phyloP scores from a whole-genome alignment of 75 land plant species.

The Pinus albicaulis region DNA sequence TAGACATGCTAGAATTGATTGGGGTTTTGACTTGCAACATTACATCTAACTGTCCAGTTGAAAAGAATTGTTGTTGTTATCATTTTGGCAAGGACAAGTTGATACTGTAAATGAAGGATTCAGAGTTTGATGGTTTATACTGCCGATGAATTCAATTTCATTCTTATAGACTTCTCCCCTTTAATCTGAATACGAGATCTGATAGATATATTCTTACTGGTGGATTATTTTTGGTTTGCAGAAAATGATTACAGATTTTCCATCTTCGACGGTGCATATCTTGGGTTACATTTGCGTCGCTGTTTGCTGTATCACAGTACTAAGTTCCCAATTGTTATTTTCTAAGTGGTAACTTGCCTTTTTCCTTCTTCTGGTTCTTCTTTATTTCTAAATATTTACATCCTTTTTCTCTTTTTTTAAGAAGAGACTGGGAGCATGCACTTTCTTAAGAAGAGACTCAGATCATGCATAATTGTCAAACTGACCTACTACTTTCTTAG shows the following conservation, averaged over 20 bases:
- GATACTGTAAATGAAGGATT: not conserved
- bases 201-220: not conserved
- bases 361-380: not conserved
- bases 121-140: not conserved
- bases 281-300: slow-evolving; percentile 9
- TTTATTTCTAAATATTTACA: not conserved
- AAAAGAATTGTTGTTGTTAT: not conserved
- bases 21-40: not conserved
- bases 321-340: slow-evolving; percentile 5
- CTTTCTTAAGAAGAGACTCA: not conserved
- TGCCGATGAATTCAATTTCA: not conserved
- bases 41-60: not conserved
- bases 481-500: not conserved
- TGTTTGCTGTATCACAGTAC: slow-evolving; percentile 8
- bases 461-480: not conserved
- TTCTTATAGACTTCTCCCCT: not conserved
- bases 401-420: not conserved
- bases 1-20: not conserved
- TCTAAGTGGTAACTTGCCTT: slow-evolving; percentile 3
- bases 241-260: slow-evolving; percentile 6
- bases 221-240: not conserved
- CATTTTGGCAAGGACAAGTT: not conserved
- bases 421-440: not conserved
- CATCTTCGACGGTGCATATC: not conserved
- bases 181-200: not conserved